phyloP scores from a whole-genome alignment of 768 basidiomycete genomes.

The Pisolithus tinctorius region DNA sequence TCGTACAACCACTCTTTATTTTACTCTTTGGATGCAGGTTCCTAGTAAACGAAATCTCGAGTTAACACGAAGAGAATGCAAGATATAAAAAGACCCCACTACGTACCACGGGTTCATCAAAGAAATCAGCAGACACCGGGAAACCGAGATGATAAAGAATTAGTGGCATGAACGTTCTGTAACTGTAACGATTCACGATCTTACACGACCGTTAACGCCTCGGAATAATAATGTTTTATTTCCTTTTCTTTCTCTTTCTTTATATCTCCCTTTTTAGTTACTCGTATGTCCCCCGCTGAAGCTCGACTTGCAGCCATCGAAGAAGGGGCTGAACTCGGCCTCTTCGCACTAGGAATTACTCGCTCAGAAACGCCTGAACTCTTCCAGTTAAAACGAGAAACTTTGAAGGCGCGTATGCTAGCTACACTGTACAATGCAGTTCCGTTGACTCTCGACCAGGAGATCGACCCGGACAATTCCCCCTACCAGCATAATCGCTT shows the following conservation, averaged over 20 bases:
- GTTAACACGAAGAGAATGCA: background rate
- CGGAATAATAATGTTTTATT: no score
- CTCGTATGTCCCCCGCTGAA: no score
- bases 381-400: no score
- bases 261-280: no score
- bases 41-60: constrained; percentile 31
- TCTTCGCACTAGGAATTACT: background rate
- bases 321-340: background rate
- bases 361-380: background rate
- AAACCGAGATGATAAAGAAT: constrained; percentile 93
- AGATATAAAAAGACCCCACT: background rate
- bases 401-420: no score
- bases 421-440: no score
- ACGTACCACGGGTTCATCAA: constrained; percentile 93
- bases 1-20: constrained; percentile 64
- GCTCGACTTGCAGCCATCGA: background rate
- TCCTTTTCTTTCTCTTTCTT: no score
- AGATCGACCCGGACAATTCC: no score
- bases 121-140: constrained; percentile 88
- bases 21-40: constrained; percentile 72
- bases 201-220: no score
- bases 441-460: no score
- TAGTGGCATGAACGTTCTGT: constrained; percentile 91
- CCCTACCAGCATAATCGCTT: no score
- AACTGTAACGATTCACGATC: no score